Conservation (phyloP, 2,329 filamentous ascomycete species). For the Neofusicoccum sp. region DNA sequence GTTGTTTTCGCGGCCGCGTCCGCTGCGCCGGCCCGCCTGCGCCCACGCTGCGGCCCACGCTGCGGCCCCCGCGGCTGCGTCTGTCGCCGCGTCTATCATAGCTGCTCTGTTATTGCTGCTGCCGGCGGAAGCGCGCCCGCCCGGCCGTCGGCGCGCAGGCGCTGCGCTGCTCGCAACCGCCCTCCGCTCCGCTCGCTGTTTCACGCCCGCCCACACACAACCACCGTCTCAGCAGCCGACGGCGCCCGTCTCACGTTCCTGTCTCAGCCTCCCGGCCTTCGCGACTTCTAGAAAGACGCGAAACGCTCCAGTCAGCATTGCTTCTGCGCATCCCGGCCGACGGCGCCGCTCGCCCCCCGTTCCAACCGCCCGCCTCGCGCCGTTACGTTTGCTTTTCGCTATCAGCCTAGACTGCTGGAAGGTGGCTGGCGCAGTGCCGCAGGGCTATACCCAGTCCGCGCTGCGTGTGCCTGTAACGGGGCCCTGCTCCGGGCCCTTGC, state of each 20-base stretch:
- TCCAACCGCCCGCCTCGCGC: not conserved
- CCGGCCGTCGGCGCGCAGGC: too few species aligned
- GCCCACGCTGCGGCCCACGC: not conserved
- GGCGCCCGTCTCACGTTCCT: not conserved
- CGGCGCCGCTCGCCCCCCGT: too few species aligned
- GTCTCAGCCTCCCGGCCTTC: not conserved
- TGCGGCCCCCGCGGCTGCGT: not conserved
- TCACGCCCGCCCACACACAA: not conserved
- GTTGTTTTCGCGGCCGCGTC: not conserved
- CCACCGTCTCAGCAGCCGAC: slow-evolving; percentile 13
- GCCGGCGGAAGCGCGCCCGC: too few species aligned
- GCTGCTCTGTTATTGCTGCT: too few species aligned
- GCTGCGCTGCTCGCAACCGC: not conserved
- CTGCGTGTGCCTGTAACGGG: not conserved
- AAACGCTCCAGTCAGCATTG: not conserved
- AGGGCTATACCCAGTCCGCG: not conserved
- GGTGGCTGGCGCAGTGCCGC: not conserved
- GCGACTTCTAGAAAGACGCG: not conserved
- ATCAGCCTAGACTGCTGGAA: not conserved
- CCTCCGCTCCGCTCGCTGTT: not conserved
- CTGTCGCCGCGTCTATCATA: not conserved
- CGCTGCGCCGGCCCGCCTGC: not conserved
- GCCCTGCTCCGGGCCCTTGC: not conserved
- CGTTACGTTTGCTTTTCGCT: not conserved
- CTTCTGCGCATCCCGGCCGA: not conserved